Percentiles rank a stretch among this genome's conserved stretches.
Conservation (phyloP, 2,329 filamentous ascomycete species). For the Colletotrichum camelliae region DNA sequence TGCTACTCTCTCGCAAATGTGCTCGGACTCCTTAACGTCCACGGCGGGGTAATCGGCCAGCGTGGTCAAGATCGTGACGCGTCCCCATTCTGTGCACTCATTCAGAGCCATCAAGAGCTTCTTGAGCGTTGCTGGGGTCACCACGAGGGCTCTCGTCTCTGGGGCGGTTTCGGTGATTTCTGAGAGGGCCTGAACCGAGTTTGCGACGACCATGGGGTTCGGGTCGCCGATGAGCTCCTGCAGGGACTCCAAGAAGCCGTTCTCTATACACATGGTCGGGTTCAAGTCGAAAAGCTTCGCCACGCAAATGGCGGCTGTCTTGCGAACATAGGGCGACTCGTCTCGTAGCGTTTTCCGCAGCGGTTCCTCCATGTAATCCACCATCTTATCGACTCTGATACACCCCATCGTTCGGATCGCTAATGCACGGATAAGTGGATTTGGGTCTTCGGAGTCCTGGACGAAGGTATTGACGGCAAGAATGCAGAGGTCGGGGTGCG, state of each 20-base stretch:
- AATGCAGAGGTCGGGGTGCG: conserved; percentile 97
- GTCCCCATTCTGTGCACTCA: conserved; percentile 98
- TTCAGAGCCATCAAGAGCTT: conserved; percentile 96
- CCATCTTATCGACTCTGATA: conserved; percentile 98
- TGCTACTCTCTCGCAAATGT: conserved; percentile 94
- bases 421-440: conserved; percentile 91
- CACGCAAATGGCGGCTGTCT: conserved; percentile 97
- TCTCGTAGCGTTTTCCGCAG: conserved; percentile 94
- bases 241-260: conserved; percentile 91
- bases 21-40: conserved; percentile 96
- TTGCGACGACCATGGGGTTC: conserved; percentile 99
- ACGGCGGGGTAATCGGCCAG: conserved; percentile 84
- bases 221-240: conserved; percentile 97
- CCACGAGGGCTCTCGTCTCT: conserved; percentile 84
- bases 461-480: conserved; percentile 99
- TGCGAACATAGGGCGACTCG: conserved; percentile 97
- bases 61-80: conserved; percentile 90
- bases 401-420: conserved; percentile 99
- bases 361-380: conserved; percentile 99
- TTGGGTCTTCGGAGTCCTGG: conserved; percentile 98
- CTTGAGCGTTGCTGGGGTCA: conserved; percentile 84
- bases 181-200: conserved; percentile 90
- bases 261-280: conserved; percentile 90
- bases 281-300: conserved; percentile 98
- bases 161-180: conserved; percentile 92